Evolutionary conservation across 2,329 filamentous ascomycete species (phyloP).

Genomic region (Mycocentrospora acerina): DNA sequence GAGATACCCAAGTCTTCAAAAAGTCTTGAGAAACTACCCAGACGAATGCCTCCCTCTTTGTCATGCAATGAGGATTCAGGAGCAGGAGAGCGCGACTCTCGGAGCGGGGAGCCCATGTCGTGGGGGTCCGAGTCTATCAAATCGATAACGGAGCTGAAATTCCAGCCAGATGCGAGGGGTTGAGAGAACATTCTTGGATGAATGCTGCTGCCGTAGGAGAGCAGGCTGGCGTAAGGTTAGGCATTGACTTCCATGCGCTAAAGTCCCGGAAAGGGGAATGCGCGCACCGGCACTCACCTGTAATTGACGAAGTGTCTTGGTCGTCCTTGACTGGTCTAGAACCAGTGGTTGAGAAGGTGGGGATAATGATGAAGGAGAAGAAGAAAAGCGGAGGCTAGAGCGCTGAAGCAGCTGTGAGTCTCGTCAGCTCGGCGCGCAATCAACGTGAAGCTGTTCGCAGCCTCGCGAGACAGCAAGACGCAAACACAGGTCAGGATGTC

Average conservation of each 20-base stretch:
- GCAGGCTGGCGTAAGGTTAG: too few relatives aligned
- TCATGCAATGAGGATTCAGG: slow-evolving; percentile 1
- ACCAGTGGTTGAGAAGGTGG: too few relatives aligned
- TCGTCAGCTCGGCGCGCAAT: too few relatives aligned
- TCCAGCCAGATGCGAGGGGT: slow-evolving; percentile 45
- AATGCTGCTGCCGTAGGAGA: neutral
- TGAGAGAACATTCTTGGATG: slow-evolving; percentile 34
- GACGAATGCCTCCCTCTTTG: slow-evolving; percentile 19
- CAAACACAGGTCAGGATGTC: too few relatives aligned
- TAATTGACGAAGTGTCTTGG: too few relatives aligned
- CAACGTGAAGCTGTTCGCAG: too few relatives aligned
- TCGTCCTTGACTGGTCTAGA: too few relatives aligned
- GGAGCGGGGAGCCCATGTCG: slow-evolving; percentile 22
- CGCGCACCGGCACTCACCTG: too few relatives aligned
- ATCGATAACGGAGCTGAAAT: slow-evolving; percentile 49
- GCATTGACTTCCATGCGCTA: too few relatives aligned
- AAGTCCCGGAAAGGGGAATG: too few relatives aligned
- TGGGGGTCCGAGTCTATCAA: slow-evolving; percentile 39
- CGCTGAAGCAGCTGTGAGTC: neutral
- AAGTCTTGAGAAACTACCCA: slow-evolving; percentile 52
- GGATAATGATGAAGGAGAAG: too few relatives aligned
- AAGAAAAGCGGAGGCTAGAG: neutral
- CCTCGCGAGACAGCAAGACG: too few relatives aligned
- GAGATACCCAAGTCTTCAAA: slow-evolving; percentile 47
- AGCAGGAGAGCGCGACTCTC: slow-evolving; percentile 9